Percentiles rank a stretch among this genome's conserved stretches.
Evolutionary conservation across 164 flowering plant genomes (phyloP).

Genomic region (Vitis riparia): DNA sequence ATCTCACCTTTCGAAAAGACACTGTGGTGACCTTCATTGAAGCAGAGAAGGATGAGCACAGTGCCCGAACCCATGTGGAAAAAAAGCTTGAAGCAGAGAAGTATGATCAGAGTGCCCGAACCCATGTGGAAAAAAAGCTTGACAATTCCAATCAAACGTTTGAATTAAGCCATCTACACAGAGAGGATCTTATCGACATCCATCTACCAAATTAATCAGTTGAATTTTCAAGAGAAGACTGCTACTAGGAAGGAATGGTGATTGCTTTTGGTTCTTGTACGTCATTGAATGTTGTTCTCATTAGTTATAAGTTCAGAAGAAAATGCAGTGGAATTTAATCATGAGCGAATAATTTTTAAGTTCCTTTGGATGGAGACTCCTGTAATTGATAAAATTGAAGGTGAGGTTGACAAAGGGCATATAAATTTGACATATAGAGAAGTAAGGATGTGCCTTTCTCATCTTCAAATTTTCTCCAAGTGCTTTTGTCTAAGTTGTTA

Average conservation of each 20-base stretch:
- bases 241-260: neutral
- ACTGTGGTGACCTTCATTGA: conserved; percentile 56
- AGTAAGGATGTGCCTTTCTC: too few relatives aligned
- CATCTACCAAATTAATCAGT: neutral
- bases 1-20: conserved; percentile 75
- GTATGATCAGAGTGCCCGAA: conserved; percentile 25
- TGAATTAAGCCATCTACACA: neutral
- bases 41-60: conserved; percentile 27
- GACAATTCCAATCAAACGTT: neutral
- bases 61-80: conserved; percentile 43
- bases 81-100: conserved; percentile 32
- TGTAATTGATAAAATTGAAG: too few relatives aligned
- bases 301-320: too few relatives aligned
- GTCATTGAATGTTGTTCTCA: too few relatives aligned
- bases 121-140: conserved; percentile 45
- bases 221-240: neutral
- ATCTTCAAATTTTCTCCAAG: too few relatives aligned
- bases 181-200: conserved; percentile 3
- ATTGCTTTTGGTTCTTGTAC: too few relatives aligned
- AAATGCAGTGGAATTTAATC: too few relatives aligned
- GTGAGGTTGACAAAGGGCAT: too few relatives aligned
- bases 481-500: too few relatives aligned
- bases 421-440: too few relatives aligned
- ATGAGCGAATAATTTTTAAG: too few relatives aligned
- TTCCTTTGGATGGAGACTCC: too few relatives aligned